phyloP scores from a whole-genome alignment of 1,284 basidiomycete species.

The Golubevia sp. region DNA sequence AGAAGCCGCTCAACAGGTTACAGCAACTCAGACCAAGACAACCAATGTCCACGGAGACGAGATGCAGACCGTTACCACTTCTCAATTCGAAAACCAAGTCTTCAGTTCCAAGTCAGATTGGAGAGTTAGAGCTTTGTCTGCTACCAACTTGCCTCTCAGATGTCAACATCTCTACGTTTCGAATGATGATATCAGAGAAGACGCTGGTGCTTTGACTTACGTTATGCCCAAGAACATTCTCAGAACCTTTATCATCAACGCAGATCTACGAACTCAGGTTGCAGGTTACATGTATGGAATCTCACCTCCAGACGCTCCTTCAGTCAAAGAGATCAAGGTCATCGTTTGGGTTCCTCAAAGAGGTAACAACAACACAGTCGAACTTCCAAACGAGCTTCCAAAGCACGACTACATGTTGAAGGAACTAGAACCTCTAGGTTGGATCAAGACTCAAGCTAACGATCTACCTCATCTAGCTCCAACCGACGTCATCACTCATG shows the following conservation, averaged over 20 bases:
- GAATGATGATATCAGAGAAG: conserved; percentile 58
- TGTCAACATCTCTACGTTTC: conserved; percentile 60
- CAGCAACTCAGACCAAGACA: conserved; percentile 56
- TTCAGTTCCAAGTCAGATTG: conserved; percentile 59
- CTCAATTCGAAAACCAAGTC: conserved; percentile 59
- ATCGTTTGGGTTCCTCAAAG: conserved; percentile 61
- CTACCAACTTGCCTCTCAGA: conserved; percentile 55
- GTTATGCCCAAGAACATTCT: conserved; percentile 61
- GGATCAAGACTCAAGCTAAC: conserved; percentile 87
- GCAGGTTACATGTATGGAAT: conserved; percentile 55
- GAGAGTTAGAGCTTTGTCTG: conserved; percentile 50
- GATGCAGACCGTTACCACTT: conserved; percentile 56
- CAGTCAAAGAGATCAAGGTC: conserved; percentile 58
- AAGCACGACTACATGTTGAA: conserved; percentile 92
- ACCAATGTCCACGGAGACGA: conserved; percentile 60
- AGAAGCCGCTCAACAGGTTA: conserved; percentile 54
- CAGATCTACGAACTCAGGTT: conserved; percentile 55
- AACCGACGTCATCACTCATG: conserved; percentile 49
- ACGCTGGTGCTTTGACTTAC: conserved; percentile 53
- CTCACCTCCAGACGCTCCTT: conserved; percentile 53
- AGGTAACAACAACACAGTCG: conserved; percentile 72
- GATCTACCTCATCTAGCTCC: conserved; percentile 49
- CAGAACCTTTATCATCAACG: conserved; percentile 56
- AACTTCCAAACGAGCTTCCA: conserved; percentile 82
- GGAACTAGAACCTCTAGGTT: conserved; percentile 92